Evolutionary conservation across 768 basidiomycete species (phyloP).

Genomic region (Neoboletus magnificus): DNA sequence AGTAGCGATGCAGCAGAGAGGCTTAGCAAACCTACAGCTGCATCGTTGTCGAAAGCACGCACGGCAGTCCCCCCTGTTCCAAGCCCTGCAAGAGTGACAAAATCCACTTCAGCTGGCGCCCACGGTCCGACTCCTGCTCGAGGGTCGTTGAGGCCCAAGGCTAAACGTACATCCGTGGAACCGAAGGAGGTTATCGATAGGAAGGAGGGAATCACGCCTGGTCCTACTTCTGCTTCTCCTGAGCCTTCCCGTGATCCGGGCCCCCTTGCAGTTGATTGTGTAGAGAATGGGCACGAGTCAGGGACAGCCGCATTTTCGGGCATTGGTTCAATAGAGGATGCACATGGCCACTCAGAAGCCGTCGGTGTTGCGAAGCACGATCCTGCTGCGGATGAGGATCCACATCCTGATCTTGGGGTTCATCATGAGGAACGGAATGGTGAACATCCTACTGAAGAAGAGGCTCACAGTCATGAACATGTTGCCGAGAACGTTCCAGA

Average conservation of each 20-base stretch:
- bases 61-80: conserved; percentile 19
- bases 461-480: conserved; percentile 2
- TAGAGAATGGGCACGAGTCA: conserved; percentile 26
- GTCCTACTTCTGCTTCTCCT: conserved; percentile 25
- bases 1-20: conserved; percentile 58
- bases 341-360: conserved; percentile 17
- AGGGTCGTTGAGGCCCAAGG: conserved; percentile 28
- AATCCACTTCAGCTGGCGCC: conserved; percentile 30
- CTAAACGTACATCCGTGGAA: conserved; percentile 25
- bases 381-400: conserved; percentile 2
- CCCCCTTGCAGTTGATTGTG: conserved; percentile 16
- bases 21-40: conserved; percentile 79
- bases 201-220: conserved; percentile 17
- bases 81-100: conserved; percentile 26
- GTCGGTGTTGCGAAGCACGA: conserved; percentile 7
- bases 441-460: conserved; percentile 6
- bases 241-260: conserved; percentile 22
- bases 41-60: conserved; percentile 64
- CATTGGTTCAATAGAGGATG: conserved; percentile 18
- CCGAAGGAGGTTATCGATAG: conserved; percentile 17
- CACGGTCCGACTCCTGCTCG: conserved; percentile 28
- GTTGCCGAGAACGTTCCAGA: conserved; percentile 1
- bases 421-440: conserved; percentile 11
- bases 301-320: conserved; percentile 14
- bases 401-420: conserved; percentile 9